phyloP scores from a whole-genome alignment of 75 land plant genomes.

The Selaginella moellendorffii region DNA sequence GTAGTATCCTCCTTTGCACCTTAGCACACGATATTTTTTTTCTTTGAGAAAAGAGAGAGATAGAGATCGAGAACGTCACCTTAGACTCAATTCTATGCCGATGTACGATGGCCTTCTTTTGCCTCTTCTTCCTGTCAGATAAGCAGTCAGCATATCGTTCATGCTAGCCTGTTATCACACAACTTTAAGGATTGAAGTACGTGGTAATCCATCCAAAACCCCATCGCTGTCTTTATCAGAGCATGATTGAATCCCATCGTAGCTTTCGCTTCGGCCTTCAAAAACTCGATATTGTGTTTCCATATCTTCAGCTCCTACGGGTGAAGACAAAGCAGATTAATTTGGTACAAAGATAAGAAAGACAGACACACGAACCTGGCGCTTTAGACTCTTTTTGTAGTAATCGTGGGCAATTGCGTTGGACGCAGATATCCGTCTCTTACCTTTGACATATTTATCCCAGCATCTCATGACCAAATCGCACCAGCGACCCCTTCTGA shows the following conservation, averaged over 20 bases:
- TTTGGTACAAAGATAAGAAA: too few species aligned
- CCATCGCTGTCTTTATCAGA: background rate
- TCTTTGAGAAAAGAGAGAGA: too few species aligned
- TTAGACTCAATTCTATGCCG: conserved; percentile 16
- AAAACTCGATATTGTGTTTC: background rate
- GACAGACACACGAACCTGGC: background rate
- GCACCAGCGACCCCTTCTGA: background rate
- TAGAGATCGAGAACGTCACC: conserved; percentile 10
- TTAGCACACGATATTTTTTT: too few species aligned
- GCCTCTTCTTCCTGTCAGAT: conserved; percentile 24
- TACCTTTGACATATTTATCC: background rate
- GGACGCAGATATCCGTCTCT: background rate
- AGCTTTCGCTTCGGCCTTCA: background rate
- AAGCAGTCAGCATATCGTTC: too few species aligned
- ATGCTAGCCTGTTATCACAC: background rate
- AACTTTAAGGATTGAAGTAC: conserved; percentile 11
- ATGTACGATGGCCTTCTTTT: conserved; percentile 16
- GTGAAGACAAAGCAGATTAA: too few species aligned
- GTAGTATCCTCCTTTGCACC: conserved; percentile 12
- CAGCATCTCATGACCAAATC: background rate
- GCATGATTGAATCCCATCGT: background rate
- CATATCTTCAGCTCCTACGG: background rate
- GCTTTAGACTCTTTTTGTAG: background rate
- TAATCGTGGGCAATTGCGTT: background rate
- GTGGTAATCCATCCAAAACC: conserved; percentile 17